Percentiles rank a stretch among this genome's conserved stretches.
These are phyloP conservation scores for Magnaporthiopsis incrustans DNA, from an alignment of 2,329 filamentous ascomycete genomes.

Conservation along the genomic window DNA sequence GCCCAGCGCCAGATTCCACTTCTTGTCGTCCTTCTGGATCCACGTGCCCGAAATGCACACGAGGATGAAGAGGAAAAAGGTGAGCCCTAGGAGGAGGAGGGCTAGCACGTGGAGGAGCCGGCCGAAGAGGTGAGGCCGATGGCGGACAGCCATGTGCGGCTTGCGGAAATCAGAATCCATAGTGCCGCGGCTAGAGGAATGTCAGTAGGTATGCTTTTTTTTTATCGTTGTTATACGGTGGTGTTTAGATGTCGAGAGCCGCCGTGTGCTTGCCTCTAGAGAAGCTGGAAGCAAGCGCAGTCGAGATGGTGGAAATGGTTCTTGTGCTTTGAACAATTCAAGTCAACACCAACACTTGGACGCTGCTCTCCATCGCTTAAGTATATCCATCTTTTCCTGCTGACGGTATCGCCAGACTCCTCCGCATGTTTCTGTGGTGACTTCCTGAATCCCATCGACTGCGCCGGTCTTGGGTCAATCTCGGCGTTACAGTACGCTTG, in stretches of 20 bases:
- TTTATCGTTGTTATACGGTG: too few relatives aligned
- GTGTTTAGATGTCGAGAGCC: background rate
- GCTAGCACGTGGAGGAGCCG: slow-evolving; percentile 3
- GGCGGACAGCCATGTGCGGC: slow-evolving; percentile 1
- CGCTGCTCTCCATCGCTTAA: background rate
- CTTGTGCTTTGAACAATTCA: background rate
- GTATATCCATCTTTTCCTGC: background rate
- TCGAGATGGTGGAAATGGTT: background rate
- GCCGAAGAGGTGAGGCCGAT: background rate
- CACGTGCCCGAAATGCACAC: slow-evolving; percentile 5
- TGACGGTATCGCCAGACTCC: background rate
- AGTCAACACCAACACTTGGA: background rate
- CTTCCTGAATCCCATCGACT: background rate
- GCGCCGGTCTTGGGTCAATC: background rate
- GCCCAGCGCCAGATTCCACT: background rate
- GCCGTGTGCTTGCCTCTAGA: too few relatives aligned
- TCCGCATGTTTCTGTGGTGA: background rate
- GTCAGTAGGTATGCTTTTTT: too few relatives aligned
- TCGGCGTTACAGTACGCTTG: background rate
- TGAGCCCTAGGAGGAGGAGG: background rate
- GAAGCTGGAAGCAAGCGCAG: too few relatives aligned
- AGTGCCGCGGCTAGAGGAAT: background rate
- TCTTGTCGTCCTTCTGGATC: slow-evolving; percentile 2
- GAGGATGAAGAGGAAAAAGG: slow-evolving; percentile 1
- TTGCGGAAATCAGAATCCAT: slow-evolving; percentile 2